Base-by-base conservation (phyloP, 495 filamentous ascomycete species). In the Apodospora peruviana region DNA sequence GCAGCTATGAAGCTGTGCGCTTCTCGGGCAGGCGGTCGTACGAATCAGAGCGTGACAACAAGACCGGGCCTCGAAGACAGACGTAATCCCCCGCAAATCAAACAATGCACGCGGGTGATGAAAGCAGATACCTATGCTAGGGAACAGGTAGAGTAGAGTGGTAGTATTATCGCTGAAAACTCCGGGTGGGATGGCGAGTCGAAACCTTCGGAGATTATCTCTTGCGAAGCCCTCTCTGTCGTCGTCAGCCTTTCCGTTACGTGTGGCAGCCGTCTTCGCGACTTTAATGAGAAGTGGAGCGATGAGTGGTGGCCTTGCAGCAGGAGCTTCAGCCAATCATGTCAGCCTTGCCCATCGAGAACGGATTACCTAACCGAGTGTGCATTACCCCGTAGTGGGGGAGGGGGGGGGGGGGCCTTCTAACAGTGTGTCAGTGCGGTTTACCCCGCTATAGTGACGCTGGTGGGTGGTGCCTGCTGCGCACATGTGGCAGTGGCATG, bases 171-270 rank as follows among this genome's bases (percentile, higher is more conserved):
- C n/a, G n/a, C n/a, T n/a, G n/a, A n/a, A n/a, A n/a, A n/a, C n/a
- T n/a, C n/a, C n/a, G n/a, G n/a, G n/a, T n/a, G n/a, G n/a, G n/a
- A n/a, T n/a, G n/a, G n/a, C n/a, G n/a, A n/a, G n/a, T n/a, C n/a
- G n/a, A n/a, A n/a, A n/a, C n/a, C n/a, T n/a, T n/a, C n/a, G n/a
- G n/a, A n/a, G n/a, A n/a, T n/a, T n/a, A n/a, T n/a, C n/a, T n/a
- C n/a, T n/a, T n/a, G n/a, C n/a, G n/a, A n/a, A n/a, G n/a, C 37
- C 46, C 53, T 47, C 49, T 44, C 11, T 40, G 35, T 50, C 49
- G 56, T 59, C 56, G 56, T 59, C 56, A 59, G 49, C 56, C 45
- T 40, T 45, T 50, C 49, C n/a, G n/a, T n/a, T n/a, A n/a, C n/a
- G n/a, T n/a, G 41, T 47, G 45, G 49, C 48, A 49, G 54, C 45